A percentile compares a stretch with the other conserved stretches of the same genome.
Evolutionary conservation across 768 basidiomycete genomes (phyloP).

Genomic region (Phylloporus sp.): DNA sequence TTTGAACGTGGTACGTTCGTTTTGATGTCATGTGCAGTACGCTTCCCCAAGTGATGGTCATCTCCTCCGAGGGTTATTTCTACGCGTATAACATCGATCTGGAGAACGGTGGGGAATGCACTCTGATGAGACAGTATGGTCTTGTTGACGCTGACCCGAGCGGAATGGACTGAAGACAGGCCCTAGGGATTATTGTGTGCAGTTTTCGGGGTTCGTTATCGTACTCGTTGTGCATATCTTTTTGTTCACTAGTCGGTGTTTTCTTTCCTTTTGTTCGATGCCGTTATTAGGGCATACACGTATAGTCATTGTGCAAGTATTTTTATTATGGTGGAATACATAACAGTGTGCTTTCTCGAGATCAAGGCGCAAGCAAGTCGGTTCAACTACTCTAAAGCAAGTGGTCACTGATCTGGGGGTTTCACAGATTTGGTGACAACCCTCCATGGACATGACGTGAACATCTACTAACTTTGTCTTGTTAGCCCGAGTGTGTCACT

Average conservation of each 20-base stretch:
- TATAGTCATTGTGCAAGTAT: background rate
- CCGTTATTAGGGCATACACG: slow-evolving; percentile 1
- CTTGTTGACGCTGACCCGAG: slow-evolving; percentile 27
- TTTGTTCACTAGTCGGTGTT: background rate
- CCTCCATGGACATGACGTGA: background rate
- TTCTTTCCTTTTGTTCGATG: background rate
- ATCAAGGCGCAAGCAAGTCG: background rate
- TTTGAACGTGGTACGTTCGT: background rate
- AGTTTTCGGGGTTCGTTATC: background rate
- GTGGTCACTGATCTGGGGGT: background rate
- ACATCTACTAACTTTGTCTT: too few species aligned
- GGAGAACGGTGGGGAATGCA: slow-evolving; percentile 94
- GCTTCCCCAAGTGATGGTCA: slow-evolving; percentile 95
- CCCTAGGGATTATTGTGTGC: background rate
- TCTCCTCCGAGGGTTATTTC: slow-evolving; percentile 93
- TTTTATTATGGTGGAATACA: background rate
- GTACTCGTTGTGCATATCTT: slow-evolving; percentile 1
- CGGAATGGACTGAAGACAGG: slow-evolving; percentile 27
- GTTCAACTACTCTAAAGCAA: background rate
- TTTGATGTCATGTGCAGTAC: slow-evolving; percentile 46
- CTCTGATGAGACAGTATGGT: slow-evolving; percentile 90
- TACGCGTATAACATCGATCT: slow-evolving; percentile 95
- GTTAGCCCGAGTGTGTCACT: too few species aligned
- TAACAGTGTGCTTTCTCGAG: background rate
- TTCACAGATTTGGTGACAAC: background rate